Evolutionary conservation across 805 yeast genomes (phyloP), one percentile per base, ranked within the genome.

Genomic region (Hemisphaericaspora nanyangensis): DNA sequence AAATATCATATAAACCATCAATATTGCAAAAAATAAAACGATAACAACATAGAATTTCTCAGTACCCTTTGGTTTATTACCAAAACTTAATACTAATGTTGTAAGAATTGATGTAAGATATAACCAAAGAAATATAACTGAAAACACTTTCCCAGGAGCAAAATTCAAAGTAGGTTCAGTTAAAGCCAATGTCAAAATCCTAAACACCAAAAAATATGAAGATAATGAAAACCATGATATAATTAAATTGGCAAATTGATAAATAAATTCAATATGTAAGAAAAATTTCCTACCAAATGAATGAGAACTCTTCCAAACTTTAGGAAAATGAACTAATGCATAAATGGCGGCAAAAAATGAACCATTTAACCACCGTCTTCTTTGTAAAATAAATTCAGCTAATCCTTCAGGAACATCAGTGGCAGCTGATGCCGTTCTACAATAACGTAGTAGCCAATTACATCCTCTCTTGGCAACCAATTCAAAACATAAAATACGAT

Each of bases 331-430:
- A 38, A 64, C 73, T 46, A 79, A 60, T 2, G 77, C 57, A 48
- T 77, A 77, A 32, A 77, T 67, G 34, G 79, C 79, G 1, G 85
- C 85, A 31, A 82, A 82, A 52, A 80, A 80, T 2, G 85, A 79
- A 32, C 85, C 85, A 53, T 80, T 80, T 42, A 80, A 65, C 85
- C 85, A 80, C 49, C 85, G 69, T 54, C 85, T 70, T 46, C 85
- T 70, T 56, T 80, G 85, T 28, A 77, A 67, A 34, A 80, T 75
- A 38, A 80, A 76, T 54, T 80, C 85, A 4, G 80, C 77, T 39
- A 80, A 61, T 5, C 68, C 67, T 35, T 77, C 81, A 2, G 85
- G 85, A 7, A 80, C 85, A 61, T 80, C 85, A 2, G 85, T 80
- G 48, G 79, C 85, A 2, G 85, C 85, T 49, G 72, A 65, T n/a